A percentile compares a stretch with the other conserved stretches of the same genome.
Evolutionary conservation across 1,284 basidiomycete genomes (phyloP).

Genomic region (Cryptococcus jaspeensis): DNA sequence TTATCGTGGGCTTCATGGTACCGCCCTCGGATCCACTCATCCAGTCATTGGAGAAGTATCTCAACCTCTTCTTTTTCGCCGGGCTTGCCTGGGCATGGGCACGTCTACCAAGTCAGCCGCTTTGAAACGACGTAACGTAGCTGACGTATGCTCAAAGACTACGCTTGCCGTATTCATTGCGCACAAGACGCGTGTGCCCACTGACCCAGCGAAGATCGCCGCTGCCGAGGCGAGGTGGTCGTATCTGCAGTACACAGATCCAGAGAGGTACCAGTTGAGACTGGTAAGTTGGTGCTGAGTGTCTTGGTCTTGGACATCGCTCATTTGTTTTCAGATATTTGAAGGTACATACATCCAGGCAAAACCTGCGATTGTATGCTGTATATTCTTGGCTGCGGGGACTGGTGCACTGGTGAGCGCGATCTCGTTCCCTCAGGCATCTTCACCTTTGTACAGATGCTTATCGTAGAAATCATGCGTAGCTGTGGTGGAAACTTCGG

Average conservation of each 20-base stretch:
- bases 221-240: slow-evolving; percentile 30
- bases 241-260: slow-evolving; percentile 16
- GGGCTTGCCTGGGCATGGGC: slow-evolving; percentile 47
- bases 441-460: too few species aligned
- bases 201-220: slow-evolving; percentile 23
- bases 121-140: neutral
- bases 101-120: slow-evolving; percentile 2
- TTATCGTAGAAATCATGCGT: neutral
- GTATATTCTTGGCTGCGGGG: slow-evolving; percentile 41
- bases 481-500: slow-evolving; percentile 48
- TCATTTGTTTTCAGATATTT: slow-evolving; percentile 28
- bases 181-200: slow-evolving; percentile 22
- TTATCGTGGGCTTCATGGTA: slow-evolving; percentile 45
- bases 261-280: slow-evolving; percentile 15
- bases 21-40: slow-evolving; percentile 43
- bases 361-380: slow-evolving; percentile 37
- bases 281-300: slow-evolving; percentile 11
- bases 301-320: neutral
- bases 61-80: slow-evolving; percentile 46
- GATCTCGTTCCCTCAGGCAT: too few species aligned
- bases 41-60: slow-evolving; percentile 42
- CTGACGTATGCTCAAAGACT: slow-evolving; percentile 13
- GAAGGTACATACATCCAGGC: slow-evolving; percentile 48
- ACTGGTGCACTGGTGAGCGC: slow-evolving; percentile 37
- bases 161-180: slow-evolving; percentile 39